Evolutionary conservation across 768 basidiomycete genomes (phyloP), one percentile per base, ranked within the genome.

Genomic region (Suillus tomentosus): DNA sequence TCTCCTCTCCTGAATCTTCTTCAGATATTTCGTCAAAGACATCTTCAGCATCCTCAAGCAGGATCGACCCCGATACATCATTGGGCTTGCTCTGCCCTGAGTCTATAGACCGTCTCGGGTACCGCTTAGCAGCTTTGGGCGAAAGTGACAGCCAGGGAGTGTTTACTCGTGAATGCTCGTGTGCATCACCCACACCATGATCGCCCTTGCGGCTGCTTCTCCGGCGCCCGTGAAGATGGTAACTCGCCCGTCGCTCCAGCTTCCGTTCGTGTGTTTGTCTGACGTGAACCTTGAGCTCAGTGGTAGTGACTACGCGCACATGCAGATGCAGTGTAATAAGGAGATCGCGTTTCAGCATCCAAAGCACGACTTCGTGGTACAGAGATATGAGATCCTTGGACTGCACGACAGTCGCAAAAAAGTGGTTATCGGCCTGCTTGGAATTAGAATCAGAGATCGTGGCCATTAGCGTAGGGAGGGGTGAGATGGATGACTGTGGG

Each of bases 331-430:
- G 82, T 19, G 92, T 91, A 60, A 92, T 84, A 19, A 98, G 80
- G 67, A 99, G 81, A 71, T 94, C 94, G 47, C 88, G 87, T 72
- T 91, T 91, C 43, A 98, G 82, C 82, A 99, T 86, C 96, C 96
- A 98, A 43, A 91, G 78, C 13, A 99, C 86, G 37, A 96, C 91
- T 34, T 94, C 87, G 67, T 90, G 84, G 74, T 92, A 96, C 59
- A 87, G 74, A 5, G 84, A 81, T 36, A 94, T 84, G 13, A 83
- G 79, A 45, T 90, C 88, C 70, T 89, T 88, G 24, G 82, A 77
- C 55, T 85, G 81, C 17, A 92, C 89, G 53, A 97, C 86, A 11
- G 91, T 85, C 17, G 89, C 89, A 66, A 90, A 91, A 76, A 95
- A 95, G 65, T 94, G 89, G 65, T 85, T 89, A 40, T 87, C 85